These are phyloP conservation scores for Trichomonascus vanleenenianus DNA, from an alignment of 805 yeast genomes.

Conservation along the genomic window DNA sequence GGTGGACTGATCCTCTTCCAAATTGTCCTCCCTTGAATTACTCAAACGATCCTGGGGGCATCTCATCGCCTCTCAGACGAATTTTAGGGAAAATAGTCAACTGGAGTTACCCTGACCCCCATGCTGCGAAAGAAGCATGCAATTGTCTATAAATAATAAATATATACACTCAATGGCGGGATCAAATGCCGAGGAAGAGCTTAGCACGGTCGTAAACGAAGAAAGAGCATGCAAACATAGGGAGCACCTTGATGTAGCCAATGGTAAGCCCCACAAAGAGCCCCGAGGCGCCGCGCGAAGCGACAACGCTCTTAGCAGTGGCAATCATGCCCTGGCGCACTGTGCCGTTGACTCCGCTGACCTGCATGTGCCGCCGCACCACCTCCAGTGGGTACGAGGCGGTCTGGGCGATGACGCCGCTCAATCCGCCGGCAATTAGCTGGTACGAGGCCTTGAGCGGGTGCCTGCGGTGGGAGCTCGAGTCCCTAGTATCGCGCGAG, in stretches of 20 bases:
- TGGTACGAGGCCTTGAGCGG: slow-evolving; percentile 91
- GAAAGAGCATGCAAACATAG: slow-evolving; percentile 96
- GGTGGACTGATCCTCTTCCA: too few relatives aligned
- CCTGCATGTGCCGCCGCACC: slow-evolving; percentile 90
- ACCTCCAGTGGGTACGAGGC: slow-evolving; percentile 97
- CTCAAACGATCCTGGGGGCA: too few relatives aligned
- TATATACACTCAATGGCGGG: background rate
- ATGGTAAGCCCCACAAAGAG: slow-evolving; percentile 91
- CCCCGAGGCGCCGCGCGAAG: slow-evolving; percentile 75
- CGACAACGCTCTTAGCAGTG: slow-evolving; percentile 48
- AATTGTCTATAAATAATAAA: background rate
- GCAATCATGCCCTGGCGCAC: slow-evolving; percentile 10
- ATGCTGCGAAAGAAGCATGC: too few relatives aligned
- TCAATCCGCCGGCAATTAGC: slow-evolving; percentile 87
- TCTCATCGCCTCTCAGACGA: too few relatives aligned
- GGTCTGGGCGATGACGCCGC: slow-evolving; percentile 91
- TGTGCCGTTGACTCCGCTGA: slow-evolving; percentile 69
- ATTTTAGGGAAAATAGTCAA: too few relatives aligned
- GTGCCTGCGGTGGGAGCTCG: slow-evolving; percentile 29
- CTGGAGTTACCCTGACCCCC: too few relatives aligned
- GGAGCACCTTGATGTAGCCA: slow-evolving; percentile 90
- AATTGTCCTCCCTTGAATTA: too few relatives aligned
- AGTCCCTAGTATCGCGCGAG: slow-evolving; percentile 1
- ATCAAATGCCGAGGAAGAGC: slow-evolving; percentile 52
- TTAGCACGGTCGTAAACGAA: slow-evolving; percentile 89